Percentiles rank a stretch among this genome's conserved stretches.
Conservation (phyloP, 192 early-diverging fungal species). For the Radiomyces spectabilis region DNA sequence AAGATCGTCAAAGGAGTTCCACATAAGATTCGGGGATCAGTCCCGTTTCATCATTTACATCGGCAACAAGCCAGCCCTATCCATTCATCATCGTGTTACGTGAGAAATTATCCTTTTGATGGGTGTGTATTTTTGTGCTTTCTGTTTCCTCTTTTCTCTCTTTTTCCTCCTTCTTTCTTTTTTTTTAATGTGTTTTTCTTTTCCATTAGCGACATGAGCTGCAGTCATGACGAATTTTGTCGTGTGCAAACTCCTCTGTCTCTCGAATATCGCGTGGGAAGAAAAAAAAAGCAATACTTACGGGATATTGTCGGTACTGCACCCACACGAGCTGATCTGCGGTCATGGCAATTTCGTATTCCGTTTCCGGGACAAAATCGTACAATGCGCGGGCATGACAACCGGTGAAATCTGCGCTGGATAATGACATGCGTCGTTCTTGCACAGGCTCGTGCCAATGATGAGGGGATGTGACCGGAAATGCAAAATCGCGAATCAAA, state of each 20-base stretch:
- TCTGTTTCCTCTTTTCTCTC: background rate
- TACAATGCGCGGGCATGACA: conserved; percentile 57
- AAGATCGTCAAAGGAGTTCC: no score
- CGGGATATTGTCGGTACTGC: conserved; percentile 63
- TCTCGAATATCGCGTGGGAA: background rate
- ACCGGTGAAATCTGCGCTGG: conserved; percentile 31
- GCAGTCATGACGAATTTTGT: background rate
- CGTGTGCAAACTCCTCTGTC: background rate
- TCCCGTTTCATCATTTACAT: no score
- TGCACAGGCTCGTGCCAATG: conserved; percentile 5
- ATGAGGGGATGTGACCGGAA: conserved; percentile 20
- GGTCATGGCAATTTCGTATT: conserved; percentile 56
- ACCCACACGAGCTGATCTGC: conserved; percentile 61
- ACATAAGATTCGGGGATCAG: no score
- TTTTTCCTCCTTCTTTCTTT: background rate
- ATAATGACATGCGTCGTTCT: no score
- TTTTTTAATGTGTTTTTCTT: background rate
- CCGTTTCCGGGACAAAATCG: conserved; percentile 70
- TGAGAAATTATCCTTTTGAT: no score
- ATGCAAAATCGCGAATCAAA: conserved; percentile 32
- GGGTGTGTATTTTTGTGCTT: background rate
- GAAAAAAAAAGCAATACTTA: no score
- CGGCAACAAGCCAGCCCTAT: no score
- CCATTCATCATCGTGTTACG: no score
- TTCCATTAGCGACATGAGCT: background rate